These are phyloP conservation scores for Claviceps humidiphila DNA, from an alignment of 2,329 filamentous ascomycete genomes.

Conservation along the genomic window DNA sequence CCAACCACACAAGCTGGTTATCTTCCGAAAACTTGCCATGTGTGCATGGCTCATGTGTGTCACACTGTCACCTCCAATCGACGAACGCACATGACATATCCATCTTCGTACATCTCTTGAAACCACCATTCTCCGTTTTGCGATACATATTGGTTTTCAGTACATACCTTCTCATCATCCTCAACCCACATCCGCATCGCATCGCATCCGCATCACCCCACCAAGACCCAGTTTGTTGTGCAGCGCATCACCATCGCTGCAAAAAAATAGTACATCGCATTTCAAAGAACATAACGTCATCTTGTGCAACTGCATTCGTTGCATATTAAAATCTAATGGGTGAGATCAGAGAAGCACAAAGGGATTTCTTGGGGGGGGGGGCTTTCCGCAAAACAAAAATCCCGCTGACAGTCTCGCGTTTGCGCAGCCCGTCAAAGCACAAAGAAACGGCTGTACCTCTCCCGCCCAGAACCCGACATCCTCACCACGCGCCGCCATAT, in stretches of 20 bases:
- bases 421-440: slow-evolving; percentile 9
- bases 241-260: too few species aligned
- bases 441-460: slow-evolving; percentile 31
- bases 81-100: background rate
- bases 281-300: background rate
- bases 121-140: background rate
- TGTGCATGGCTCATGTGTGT: background rate
- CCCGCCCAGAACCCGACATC: slow-evolving; percentile 26
- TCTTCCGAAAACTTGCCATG: background rate
- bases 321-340: background rate
- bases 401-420: background rate
- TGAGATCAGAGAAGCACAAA: background rate
- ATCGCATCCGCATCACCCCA: background rate
- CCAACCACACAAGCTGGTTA: background rate
- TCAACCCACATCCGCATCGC: background rate
- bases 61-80: background rate
- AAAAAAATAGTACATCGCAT: too few species aligned
- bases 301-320: background rate
- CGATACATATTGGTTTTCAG: background rate
- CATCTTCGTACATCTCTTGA: background rate
- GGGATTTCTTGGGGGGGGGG: too few species aligned
- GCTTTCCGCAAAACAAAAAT: background rate
- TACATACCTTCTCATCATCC: background rate
- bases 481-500: slow-evolving; percentile 21
- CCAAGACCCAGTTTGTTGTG: background rate